Base-by-base conservation (phyloP, 257 asterid genomes). In the Echium plantagineum region DNA sequence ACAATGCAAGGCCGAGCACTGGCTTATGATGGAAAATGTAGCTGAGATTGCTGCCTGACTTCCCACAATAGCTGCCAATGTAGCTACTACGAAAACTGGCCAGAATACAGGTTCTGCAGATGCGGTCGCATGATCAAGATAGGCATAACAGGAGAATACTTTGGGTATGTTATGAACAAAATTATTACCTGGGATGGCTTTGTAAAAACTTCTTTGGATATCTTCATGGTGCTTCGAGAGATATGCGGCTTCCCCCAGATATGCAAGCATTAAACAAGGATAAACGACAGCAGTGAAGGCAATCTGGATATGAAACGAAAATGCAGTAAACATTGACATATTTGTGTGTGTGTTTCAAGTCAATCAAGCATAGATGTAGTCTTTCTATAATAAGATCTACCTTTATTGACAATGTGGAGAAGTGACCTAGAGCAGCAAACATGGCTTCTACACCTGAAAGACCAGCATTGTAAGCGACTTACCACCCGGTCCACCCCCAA, bases 1-100 rank as follows among this genome's bases (percentile, higher is more conserved):
- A 71, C 87, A 83, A 55, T 83, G 85, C 22, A 80, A 81, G 0
- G 85, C 83, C 19, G 74, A 77, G 62, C 85, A 81, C 68, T 83
- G 91, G 78, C 77, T 83, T 28, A 83, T 72, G 20, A 78, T 81
- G 24, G 91, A 83, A 68, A 81, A 83, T 21, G 91, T 83, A 60
- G 90, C 90, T n/a, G 90, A 62, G 65, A 83, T 83, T 59, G 78
- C 72, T 60, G 87, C 74, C 70, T 83, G 90, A 71, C 90, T 80
- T 18, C 74, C 85, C 22, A 83, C 85, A 70, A 76, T 71, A 60
- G 87, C 83, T 55, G 87, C 84, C n/a, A 83, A 77, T 55, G 85
- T 83, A 22, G 87, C 83, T 66, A 83, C 72, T 28, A 78, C 58
- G 62, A 83, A 74, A 28, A 83, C 75, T 16, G 85, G 91, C 91